phyloP scores from a whole-genome alignment of 2,329 filamentous ascomycete species.

The Ceratocystis ficicola region DNA sequence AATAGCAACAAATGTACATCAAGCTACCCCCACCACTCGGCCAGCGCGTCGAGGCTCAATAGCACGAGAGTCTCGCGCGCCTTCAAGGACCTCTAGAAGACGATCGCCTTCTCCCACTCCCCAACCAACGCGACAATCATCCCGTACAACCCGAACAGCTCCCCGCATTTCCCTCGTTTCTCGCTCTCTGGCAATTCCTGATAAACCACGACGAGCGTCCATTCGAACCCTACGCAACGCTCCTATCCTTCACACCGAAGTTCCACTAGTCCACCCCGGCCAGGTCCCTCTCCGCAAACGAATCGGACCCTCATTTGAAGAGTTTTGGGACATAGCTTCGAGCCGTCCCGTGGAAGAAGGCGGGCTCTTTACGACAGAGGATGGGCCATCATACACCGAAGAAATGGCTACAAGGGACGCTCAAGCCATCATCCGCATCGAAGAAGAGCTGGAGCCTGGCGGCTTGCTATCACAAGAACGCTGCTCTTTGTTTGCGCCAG shows the following conservation, averaged over 20 bases:
- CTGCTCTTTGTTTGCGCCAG: slow-evolving; percentile 62
- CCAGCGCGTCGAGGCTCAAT: slow-evolving; percentile 7
- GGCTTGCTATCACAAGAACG: slow-evolving; percentile 58
- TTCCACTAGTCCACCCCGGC: slow-evolving; percentile 49
- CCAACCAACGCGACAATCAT: slow-evolving; percentile 31
- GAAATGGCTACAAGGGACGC: slow-evolving; percentile 59
- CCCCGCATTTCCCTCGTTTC: slow-evolving; percentile 20
- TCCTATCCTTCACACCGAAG: slow-evolving; percentile 23
- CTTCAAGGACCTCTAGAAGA: slow-evolving; percentile 22
- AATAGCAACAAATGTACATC: background rate
- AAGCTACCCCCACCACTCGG: background rate
- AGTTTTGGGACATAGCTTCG: slow-evolving; percentile 43
- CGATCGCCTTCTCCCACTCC: slow-evolving; percentile 28
- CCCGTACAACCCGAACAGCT: slow-evolving; percentile 28
- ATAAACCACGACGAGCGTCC: slow-evolving; percentile 21
- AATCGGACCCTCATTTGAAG: slow-evolving; percentile 43
- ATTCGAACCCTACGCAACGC: slow-evolving; percentile 28
- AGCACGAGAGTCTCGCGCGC: slow-evolving; percentile 10
- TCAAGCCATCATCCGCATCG: slow-evolving; percentile 52
- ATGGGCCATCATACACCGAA: slow-evolving; percentile 45
- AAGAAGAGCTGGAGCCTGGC: slow-evolving; percentile 60
- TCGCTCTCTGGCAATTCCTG: background rate
- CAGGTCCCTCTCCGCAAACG: slow-evolving; percentile 44
- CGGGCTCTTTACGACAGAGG: slow-evolving; percentile 43
- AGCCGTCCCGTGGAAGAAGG: slow-evolving; percentile 46